Base-by-base conservation (phyloP, 2,329 filamentous ascomycete species). In the Apiospora sp. region DNA sequence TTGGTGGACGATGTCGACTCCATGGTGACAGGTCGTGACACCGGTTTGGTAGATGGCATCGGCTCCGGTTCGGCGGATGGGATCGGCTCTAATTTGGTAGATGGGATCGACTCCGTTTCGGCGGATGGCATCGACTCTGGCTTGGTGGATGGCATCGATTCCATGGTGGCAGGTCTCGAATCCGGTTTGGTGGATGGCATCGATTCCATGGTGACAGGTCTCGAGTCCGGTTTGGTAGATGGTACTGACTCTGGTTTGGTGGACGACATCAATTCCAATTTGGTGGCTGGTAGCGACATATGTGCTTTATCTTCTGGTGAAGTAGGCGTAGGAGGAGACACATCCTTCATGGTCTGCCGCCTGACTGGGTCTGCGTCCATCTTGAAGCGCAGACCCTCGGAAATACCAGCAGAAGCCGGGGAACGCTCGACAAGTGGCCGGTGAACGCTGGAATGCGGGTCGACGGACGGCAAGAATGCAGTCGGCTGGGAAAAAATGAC, bases 371-470 rank as follows among this genome's bases (percentile, higher is more conserved):
- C 73, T 72, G 74, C 73, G 71, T 79, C 79, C 80, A 80, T 81
- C 70, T 72, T 72, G 78, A 76, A 74, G 73, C 71, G 77, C 73
- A 77, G 74, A 73, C 70, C 72, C 72, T 75, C 51, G 48, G 68
- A 41, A 37, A 49, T 49, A 24, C 34, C 67, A 69, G 67, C 67
- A 49, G 67, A 46, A 49, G 49, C 64, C 37, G 48, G 48, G 71
- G 71, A 67, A 54, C 44, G 70, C 58, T 41, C 30, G 73, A 67
- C 73, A 74, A 73, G 76, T 76, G 75, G 76, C 76, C 74, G 76
- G 76, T 74, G 72, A 46, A 71, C 73, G 73, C 76, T 78, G 78
- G 78, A 79, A 80, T 79, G 79, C 71, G 73, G 75, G 74, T 79
- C 76, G 76, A 72, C 72, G 75, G 68, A 71, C 74, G 64, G 67